Evolutionary conservation across 2,329 filamentous ascomycete species (phyloP).

Genomic region (Cytospora leucostoma): DNA sequence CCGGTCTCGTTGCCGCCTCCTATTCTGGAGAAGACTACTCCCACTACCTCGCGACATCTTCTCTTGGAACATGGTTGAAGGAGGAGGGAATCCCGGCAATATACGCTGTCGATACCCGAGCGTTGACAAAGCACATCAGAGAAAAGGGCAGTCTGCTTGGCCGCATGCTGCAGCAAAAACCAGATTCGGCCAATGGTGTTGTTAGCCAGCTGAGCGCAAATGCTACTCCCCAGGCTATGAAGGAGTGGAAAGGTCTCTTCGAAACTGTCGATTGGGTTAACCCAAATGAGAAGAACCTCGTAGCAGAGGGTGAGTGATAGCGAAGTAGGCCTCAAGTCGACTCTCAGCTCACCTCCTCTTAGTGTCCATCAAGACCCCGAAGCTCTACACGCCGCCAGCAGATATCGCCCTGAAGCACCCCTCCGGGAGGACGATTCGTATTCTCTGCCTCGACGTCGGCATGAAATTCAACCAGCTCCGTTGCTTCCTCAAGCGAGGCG

Average conservation of each 20-base stretch:
- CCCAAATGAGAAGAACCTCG: slow-evolving; percentile 89
- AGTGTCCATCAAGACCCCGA: slow-evolving; percentile 89
- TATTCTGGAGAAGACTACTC: slow-evolving; percentile 96
- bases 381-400: slow-evolving; percentile 77
- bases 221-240: slow-evolving; percentile 41
- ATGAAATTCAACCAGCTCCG: slow-evolving; percentile 98
- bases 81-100: slow-evolving; percentile 93
- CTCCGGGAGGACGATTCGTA: slow-evolving; percentile 81
- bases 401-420: slow-evolving; percentile 78
- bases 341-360: slow-evolving; percentile 44
- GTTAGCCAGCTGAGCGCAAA: slow-evolving; percentile 42
- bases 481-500: slow-evolving; percentile 85
- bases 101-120: slow-evolving; percentile 91
- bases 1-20: slow-evolving; percentile 84
- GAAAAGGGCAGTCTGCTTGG: slow-evolving; percentile 96
- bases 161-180: slow-evolving; percentile 76
- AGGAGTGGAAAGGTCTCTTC: slow-evolving; percentile 60
- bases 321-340: slow-evolving; percentile 26
- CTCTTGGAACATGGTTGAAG: slow-evolving; percentile 92
- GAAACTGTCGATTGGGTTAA: slow-evolving; percentile 86
- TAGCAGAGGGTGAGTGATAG: slow-evolving; percentile 78
- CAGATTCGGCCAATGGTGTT: slow-evolving; percentile 46
- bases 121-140: slow-evolving; percentile 90
- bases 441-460: slow-evolving; percentile 93
- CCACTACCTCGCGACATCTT: slow-evolving; percentile 88